Conservation (phyloP, 768 basidiomycete genomes). For the Symmetrospora coprosmae region DNA sequence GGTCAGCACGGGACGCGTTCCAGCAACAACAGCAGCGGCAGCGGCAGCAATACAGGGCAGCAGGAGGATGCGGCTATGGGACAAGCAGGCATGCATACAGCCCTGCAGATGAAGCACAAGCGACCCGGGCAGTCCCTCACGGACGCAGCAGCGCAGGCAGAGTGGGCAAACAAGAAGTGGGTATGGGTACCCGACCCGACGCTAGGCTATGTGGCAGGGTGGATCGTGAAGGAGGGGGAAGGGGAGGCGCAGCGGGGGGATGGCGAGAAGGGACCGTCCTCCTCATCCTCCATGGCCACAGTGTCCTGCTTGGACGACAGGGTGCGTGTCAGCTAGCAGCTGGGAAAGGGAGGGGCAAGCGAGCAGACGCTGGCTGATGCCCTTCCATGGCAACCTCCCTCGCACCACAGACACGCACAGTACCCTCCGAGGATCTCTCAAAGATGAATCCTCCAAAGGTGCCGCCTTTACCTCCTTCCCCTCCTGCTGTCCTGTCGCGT, state of each 20-base stretch:
- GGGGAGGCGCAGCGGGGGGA: too few species aligned
- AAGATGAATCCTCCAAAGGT: constrained; percentile 94
- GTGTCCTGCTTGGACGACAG: constrained; percentile 22
- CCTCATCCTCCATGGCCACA: too few species aligned
- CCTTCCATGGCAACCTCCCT: background rate
- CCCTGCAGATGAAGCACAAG: background rate
- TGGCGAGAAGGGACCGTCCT: constrained; percentile 18
- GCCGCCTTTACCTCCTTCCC: background rate
- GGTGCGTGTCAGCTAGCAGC: too few species aligned
- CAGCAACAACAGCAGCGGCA: too few species aligned
- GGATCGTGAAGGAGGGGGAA: constrained; percentile 79
- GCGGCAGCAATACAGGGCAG: background rate
- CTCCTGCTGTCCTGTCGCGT: background rate
- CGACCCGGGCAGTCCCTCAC: constrained; percentile 16
- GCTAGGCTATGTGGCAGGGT: constrained; percentile 86
- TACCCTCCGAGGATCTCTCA: constrained; percentile 66
- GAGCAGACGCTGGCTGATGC: background rate
- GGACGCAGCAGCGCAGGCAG: constrained; percentile 69
- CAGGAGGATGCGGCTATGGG: too few species aligned
- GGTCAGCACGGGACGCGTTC: too few species aligned
- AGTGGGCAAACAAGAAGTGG: constrained; percentile 97
- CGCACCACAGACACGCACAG: constrained; percentile 45
- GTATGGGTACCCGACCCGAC: constrained; percentile 90
- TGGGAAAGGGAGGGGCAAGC: too few species aligned
- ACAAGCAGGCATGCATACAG: background rate